phyloP scores from a whole-genome alignment of 1,284 basidiomycete species.

The Pseudozyma sp. region DNA sequence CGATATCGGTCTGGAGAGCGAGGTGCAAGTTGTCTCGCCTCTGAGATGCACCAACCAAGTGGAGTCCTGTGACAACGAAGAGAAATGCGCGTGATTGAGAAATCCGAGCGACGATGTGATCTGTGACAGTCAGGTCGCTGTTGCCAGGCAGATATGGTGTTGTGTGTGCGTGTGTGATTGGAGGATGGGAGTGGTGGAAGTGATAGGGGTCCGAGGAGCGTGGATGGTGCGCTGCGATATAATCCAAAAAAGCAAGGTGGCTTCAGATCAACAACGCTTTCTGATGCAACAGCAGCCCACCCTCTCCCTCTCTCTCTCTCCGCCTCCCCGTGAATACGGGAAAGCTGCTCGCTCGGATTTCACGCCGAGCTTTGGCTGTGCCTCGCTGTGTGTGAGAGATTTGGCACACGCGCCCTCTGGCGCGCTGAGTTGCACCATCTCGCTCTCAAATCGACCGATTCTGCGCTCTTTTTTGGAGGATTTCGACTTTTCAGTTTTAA shows the following conservation, averaged over 20 bases:
- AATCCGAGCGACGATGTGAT: too few relatives aligned
- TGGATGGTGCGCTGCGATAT: background rate
- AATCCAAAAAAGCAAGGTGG: background rate
- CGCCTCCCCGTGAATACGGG: background rate
- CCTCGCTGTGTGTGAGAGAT: background rate
- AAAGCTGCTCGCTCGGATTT: conserved; percentile 14
- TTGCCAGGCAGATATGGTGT: background rate
- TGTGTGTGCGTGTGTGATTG: too few relatives aligned
- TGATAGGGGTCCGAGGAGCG: conserved; percentile 13
- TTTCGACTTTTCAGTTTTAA: background rate
- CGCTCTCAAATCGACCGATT: conserved; percentile 15
- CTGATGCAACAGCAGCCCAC: background rate
- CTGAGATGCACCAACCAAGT: too few relatives aligned
- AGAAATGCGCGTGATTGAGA: too few relatives aligned
- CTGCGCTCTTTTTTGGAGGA: background rate
- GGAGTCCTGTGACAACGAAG: too few relatives aligned
- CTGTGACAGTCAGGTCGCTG: too few relatives aligned
- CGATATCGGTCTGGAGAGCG: too few relatives aligned
- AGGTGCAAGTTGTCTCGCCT: too few relatives aligned
- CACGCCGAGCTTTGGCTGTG: conserved; percentile 1
- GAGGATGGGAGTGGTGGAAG: conserved; percentile 32
- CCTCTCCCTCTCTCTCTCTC: conserved; percentile 1
- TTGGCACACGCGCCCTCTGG: conserved; percentile 4
- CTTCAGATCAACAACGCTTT: conserved; percentile 4
- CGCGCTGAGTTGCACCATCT: conserved; percentile 7